Evolutionary conservation across 2,329 filamentous ascomycete species (phyloP), one percentile per base, ranked within the genome.

Genomic region (Penicillium sp.): DNA sequence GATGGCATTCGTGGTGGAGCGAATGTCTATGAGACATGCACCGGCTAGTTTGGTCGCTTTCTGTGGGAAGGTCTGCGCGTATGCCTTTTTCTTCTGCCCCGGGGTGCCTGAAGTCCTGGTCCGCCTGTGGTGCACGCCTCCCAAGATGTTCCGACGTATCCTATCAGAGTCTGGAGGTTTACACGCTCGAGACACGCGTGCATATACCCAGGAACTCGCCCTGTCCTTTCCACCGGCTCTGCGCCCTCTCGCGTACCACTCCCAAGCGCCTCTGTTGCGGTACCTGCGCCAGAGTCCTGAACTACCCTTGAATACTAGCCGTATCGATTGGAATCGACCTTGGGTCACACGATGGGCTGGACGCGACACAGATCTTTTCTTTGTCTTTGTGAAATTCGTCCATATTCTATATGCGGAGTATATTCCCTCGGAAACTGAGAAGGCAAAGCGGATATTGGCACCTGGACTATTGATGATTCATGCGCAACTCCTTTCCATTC

Each of bases 51-150:
- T 90, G 50, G 88, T 95, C 50, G 86, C 87, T 27, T 95, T 95
- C 66, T 89, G 88, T 46, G 91, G 89, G 52, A 95, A 93, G 70
- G 88, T 89, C 3, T 92, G 88, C 63, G 90, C 91, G 2, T 95
- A 95, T 68, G 90, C 89, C 27, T 95, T 95, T 70, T 93, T 92
- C 72, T 96, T 95, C 63, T 91, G 88, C 25, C 89, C 89, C 0
- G 89, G 89, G 4, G 81, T 95, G 46, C 87, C 89, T 7, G 89
- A 95, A 63, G 81, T 95, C 42, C 76, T 95, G 41, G 81, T 92
- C 22, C 82, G 89, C 13, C 74, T 95, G 4, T 95, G 91, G 90
- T 82, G 81, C 31, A 77, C 89, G 16, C 81, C 83, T 2, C 74
- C 84, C 3, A 83, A 84, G 49, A 74, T 83, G 35, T 78, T 95